Evolutionary conservation across 1,284 basidiomycete species (phyloP).

Genomic region (Laetiporus sulphureus): DNA sequence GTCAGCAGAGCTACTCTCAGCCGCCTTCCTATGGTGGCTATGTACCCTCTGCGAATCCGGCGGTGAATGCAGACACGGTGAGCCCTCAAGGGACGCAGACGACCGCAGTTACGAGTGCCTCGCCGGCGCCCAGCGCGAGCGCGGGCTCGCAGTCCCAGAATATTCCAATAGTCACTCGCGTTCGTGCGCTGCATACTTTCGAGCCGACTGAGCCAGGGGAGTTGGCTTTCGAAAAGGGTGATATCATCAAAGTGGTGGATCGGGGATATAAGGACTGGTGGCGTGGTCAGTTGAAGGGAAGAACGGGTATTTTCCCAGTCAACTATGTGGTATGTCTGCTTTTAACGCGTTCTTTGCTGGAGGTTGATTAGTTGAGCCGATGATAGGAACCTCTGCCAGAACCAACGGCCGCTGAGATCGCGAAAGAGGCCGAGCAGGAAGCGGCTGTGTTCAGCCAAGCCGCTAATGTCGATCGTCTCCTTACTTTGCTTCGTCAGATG

Average conservation of each 20-base stretch:
- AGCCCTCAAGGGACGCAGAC: conserved; percentile 17
- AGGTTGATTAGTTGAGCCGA: too few species aligned
- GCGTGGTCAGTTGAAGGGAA: conserved; percentile 88
- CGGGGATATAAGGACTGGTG: conserved; percentile 98
- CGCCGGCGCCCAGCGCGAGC: conserved; percentile 29
- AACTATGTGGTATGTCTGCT: conserved; percentile 83
- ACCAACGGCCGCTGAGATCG: conserved; percentile 73
- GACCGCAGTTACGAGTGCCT: conserved; percentile 14
- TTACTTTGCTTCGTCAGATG: conserved; percentile 74
- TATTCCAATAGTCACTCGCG: conserved; percentile 63
- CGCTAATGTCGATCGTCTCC: conserved; percentile 82
- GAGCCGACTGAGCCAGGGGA: conserved; percentile 88
- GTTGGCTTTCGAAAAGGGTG: conserved; percentile 88
- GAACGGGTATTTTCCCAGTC: conserved; percentile 96
- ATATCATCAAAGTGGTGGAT: conserved; percentile 94
- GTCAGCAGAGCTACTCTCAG: conserved; percentile 8
- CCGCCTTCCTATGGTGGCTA: conserved; percentile 26
- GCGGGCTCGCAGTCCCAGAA: conserved; percentile 13
- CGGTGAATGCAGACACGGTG: conserved; percentile 23
- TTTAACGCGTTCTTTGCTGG: not conserved
- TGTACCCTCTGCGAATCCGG: conserved; percentile 25
- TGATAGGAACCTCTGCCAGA: conserved; percentile 87
- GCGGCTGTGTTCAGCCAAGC: conserved; percentile 81
- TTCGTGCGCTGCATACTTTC: conserved; percentile 89
- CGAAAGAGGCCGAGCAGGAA: conserved; percentile 85